Percentiles rank a stretch among this genome's conserved stretches.
phyloP scores from a whole-genome alignment of 305 asterid genomes.

The Rubia balearica region DNA sequence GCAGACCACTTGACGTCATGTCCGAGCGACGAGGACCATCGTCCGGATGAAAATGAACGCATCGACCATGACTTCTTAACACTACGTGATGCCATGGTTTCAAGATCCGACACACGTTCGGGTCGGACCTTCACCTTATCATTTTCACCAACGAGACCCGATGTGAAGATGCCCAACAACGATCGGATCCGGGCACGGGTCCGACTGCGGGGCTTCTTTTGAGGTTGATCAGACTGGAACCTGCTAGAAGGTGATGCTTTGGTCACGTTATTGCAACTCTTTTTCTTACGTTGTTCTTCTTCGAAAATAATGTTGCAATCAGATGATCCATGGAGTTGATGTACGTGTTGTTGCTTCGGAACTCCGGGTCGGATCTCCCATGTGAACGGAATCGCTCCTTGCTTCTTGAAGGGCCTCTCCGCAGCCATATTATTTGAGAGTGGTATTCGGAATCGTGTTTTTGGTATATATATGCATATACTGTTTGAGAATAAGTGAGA shows the following conservation, averaged over 20 bases:
- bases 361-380: conserved; percentile 8
- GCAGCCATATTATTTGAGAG: not conserved
- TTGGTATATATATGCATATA: no score
- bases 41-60: not conserved
- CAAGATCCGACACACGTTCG: not conserved
- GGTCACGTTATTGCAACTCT: not conserved
- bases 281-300: not conserved
- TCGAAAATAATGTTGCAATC: not conserved
- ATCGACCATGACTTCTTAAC: not conserved
- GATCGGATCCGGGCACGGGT: not conserved
- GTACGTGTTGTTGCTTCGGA: not conserved
- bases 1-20: not conserved
- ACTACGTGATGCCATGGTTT: not conserved
- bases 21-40: not conserved
- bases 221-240: not conserved
- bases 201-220: not conserved
- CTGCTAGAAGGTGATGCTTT: not conserved
- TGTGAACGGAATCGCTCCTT: not conserved
- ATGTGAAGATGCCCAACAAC: not conserved
- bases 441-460: no score
- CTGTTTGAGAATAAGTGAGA: no score
- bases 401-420: not conserved
- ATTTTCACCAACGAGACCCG: not conserved
- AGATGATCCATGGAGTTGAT: not conserved
- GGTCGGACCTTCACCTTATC: not conserved